Evolutionary conservation across 1,284 basidiomycete genomes (phyloP).

Genomic region (Neolentinus lepideus): DNA sequence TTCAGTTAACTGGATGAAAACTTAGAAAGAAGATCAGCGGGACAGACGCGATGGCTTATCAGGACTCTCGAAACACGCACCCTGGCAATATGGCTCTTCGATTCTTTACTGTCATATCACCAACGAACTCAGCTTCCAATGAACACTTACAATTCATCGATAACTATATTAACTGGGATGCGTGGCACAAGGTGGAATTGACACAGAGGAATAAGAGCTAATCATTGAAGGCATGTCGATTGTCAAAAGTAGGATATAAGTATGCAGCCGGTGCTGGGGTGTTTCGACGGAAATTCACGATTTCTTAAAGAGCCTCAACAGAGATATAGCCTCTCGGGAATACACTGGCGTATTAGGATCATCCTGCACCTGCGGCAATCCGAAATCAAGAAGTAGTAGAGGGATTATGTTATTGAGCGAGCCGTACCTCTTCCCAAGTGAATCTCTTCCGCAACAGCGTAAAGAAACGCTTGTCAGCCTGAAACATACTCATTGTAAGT

Average conservation of each 20-base stretch:
- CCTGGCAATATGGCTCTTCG: no score
- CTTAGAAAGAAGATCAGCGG: no score
- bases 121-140: no score
- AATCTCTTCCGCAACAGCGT: constrained; percentile 77
- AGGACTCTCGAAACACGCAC: no score
- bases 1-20: no score
- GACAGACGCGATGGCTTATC: no score
- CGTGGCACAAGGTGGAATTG: no score
- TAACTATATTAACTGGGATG: no score
- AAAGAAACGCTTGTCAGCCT: constrained; percentile 94
- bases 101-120: no score
- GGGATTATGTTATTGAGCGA: neutral
- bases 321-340: constrained; percentile 30
- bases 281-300: neutral
- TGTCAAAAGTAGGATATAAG: neutral
- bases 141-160: no score
- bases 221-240: neutral
- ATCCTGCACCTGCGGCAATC: constrained; percentile 24
- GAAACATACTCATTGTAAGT: constrained; percentile 1
- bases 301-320: constrained; percentile 22
- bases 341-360: constrained; percentile 31
- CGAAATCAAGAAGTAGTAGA: neutral
- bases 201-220: no score
- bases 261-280: neutral
- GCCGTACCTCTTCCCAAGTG: constrained; percentile 60